Conservation (phyloP, 768 basidiomycete genomes). For the Kondoa subrosea region DNA sequence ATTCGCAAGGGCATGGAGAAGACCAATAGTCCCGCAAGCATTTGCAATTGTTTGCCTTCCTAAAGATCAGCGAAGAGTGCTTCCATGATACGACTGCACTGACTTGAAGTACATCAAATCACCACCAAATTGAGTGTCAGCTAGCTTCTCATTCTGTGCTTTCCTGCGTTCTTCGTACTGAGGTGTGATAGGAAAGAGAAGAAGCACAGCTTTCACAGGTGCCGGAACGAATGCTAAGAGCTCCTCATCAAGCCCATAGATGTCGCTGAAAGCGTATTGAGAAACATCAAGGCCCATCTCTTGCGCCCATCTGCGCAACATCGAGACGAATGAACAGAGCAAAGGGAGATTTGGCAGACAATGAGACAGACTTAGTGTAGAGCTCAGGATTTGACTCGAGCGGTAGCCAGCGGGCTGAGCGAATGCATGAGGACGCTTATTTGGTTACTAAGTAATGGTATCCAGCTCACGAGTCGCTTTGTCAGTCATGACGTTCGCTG, state of each 20-base stretch:
- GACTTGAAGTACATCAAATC: slow-evolving; percentile 63
- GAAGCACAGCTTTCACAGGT: slow-evolving; percentile 64
- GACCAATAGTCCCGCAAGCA: slow-evolving; percentile 71
- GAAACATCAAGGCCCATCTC: slow-evolving; percentile 11
- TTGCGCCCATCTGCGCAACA: not conserved
- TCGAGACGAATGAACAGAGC: slow-evolving; percentile 7
- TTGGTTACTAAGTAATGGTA: too few species aligned
- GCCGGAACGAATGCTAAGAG: slow-evolving; percentile 52
- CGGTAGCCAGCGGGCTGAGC: too few species aligned
- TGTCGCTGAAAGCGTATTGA: slow-evolving; percentile 10
- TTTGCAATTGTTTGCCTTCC: slow-evolving; percentile 45
- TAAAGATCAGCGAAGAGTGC: not conserved
- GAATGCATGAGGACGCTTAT: too few species aligned
- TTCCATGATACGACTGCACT: not conserved
- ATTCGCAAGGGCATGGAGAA: slow-evolving; percentile 69
- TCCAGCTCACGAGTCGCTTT: not conserved
- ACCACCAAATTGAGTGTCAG: slow-evolving; percentile 37
- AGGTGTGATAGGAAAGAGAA: slow-evolving; percentile 60
- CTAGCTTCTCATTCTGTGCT: slow-evolving; percentile 46
- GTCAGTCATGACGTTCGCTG: too few species aligned
- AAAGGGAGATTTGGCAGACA: not conserved
- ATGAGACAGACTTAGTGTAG: not conserved
- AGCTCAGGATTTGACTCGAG: not conserved
- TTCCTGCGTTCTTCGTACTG: slow-evolving; percentile 39
- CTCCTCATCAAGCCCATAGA: slow-evolving; percentile 34